These are phyloP conservation scores for Thinopyrum elongatum DNA, from an alignment of 176 grass and related monocot species.

Conservation along the genomic window DNA sequence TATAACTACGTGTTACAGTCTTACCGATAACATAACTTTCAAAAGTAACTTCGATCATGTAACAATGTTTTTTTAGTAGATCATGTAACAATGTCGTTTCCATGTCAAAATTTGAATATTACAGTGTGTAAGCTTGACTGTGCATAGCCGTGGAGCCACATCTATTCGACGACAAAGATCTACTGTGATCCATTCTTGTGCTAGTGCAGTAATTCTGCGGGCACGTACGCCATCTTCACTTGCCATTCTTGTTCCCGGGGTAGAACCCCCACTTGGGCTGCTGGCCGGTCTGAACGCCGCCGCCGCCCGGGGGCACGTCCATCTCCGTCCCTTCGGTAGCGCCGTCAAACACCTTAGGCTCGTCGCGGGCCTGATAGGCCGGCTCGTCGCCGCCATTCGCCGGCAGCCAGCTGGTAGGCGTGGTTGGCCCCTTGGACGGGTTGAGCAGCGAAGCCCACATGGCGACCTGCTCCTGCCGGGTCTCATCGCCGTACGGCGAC, in stretches of 20 bases:
- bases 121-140: background rate
- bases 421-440: background rate
- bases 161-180: background rate
- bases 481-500: background rate
- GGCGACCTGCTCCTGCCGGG: constrained; percentile 41
- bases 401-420: constrained; percentile 10
- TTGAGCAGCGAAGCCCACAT: constrained; percentile 62
- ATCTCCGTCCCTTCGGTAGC: constrained; percentile 11
- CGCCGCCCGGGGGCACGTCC: background rate
- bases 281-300: background rate
- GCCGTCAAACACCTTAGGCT: background rate
- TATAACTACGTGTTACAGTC: too few relatives aligned
- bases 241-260: constrained; percentile 23
- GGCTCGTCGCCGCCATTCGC: constrained; percentile 4
- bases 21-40: background rate
- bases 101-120: background rate
- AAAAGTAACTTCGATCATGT: background rate
- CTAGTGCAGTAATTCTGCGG: background rate
- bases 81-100: background rate
- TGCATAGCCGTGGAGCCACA: background rate
- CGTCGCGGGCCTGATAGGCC: constrained; percentile 4
- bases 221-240: background rate
- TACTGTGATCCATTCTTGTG: background rate
- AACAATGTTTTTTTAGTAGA: background rate
- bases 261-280: constrained; percentile 20